Evolutionary conservation across 2,329 filamentous ascomycete genomes (phyloP), one percentile per base, ranked within the genome.

Genomic region (Fusarium poae): DNA sequence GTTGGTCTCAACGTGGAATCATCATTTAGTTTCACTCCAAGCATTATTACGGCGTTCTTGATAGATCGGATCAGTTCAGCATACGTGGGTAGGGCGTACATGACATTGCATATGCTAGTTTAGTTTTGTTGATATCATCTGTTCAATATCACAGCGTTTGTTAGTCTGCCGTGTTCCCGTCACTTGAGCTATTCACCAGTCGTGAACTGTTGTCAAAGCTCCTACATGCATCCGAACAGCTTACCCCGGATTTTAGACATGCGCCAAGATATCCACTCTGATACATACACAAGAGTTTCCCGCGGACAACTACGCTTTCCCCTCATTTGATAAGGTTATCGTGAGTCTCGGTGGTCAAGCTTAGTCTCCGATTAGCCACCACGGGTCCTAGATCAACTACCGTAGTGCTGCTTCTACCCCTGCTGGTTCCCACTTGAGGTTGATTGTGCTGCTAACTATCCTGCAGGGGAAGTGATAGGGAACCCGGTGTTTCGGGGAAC

Each of bases 1-100:
- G 92, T 0, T 97, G 94, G 94, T 86, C 85, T 66, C 86, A 86
- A 74, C 86, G 92, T 61, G 92, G 92, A 0, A 89, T 97, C 76
- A 86, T 93, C 20, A 86, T 89, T 51, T 85, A 77, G 65, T 50
- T 37, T 40, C 43, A 27, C 6, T 45, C 43, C 21, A 15, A 37
- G 56, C 65, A 68, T 68, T 42, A 23, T 15, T 25, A 56, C 13
- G 65, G 65, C 65, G 65, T 68, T 68, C n/a, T 60, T 43, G 39
- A 57, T 68, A 66, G 65, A 65, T 39, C 9, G 16, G 18, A 35
- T 35, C 16, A 6, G 27, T 50, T 39, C 23, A 57, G 46, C 55
- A 68, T 68, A 68, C 51, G 50, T 23, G 65, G 50, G 50, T 30
- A 45, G 45, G 54, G 52, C 35, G 37, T 21, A 45, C n/a, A 46